Conservation (phyloP, 371 early-diverging fungal genomes). For the Parasitella parasitica region DNA sequence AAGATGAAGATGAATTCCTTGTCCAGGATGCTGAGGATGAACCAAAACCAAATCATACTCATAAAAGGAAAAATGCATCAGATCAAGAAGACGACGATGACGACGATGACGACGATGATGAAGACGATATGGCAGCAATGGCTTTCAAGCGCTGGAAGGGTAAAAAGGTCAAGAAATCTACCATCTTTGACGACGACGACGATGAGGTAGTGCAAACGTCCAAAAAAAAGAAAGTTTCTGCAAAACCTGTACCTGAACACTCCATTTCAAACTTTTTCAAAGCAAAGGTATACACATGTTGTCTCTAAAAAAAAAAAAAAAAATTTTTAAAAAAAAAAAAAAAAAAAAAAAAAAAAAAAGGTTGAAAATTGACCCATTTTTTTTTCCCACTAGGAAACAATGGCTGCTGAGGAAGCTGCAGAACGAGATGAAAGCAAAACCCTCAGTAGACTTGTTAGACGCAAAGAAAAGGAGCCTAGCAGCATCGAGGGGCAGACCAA, state of each 20-base stretch:
- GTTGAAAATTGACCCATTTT: no score
- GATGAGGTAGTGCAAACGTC: constrained; percentile 5
- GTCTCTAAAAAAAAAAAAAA: no score
- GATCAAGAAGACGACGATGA: not conserved
- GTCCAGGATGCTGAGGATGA: not conserved
- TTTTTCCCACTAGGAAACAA: not conserved
- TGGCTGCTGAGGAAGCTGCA: not conserved
- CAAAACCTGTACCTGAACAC: constrained; percentile 22
- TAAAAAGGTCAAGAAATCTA: constrained; percentile 15
- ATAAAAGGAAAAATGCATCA: not conserved
- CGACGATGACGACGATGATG: constrained; percentile 6
- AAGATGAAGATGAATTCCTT: not conserved
- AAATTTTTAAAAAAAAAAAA: no score
- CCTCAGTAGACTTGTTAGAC: constrained; percentile 21
- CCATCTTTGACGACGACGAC: constrained; percentile 15
- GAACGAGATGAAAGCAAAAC: constrained; percentile 4
- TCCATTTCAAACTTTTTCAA: constrained; percentile 30
- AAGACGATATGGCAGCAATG: constrained; percentile 9
- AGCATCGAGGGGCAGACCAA: not conserved
- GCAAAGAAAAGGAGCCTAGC: not conserved
- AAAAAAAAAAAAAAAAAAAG: no score
- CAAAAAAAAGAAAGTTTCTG: not conserved
- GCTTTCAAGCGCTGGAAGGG: constrained; percentile 20
- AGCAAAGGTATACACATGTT: constrained; percentile 20
- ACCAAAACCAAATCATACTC: not conserved